phyloP scores from a whole-genome alignment of 805 yeast genomes.

The Candida sithepensis region DNA sequence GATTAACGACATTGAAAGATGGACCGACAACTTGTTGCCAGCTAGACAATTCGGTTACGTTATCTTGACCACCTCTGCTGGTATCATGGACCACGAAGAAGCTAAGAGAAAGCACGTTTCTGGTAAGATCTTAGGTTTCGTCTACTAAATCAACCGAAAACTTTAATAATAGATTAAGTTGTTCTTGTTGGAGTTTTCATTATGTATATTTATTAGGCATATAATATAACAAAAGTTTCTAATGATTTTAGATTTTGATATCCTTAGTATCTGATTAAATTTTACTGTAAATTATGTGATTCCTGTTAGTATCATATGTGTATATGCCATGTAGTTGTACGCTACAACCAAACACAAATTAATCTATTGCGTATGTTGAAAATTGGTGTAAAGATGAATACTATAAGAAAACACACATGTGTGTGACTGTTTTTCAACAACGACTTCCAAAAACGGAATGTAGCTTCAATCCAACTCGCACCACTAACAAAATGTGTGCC shows the following conservation, averaged over 20 bases:
- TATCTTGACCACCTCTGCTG: constrained; percentile 97
- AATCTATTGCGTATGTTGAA: too few species aligned
- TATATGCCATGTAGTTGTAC: too few species aligned
- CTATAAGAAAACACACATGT: too few species aligned
- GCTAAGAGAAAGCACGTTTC: constrained; percentile 99
- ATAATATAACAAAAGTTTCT: constrained; percentile 2
- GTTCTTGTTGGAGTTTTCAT: not conserved
- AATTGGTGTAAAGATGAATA: constrained; percentile 2
- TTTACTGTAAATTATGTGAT: too few species aligned
- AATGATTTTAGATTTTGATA: not conserved
- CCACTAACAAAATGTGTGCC: not conserved
- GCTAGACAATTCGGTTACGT: constrained; percentile 99
- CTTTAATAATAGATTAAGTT: not conserved
- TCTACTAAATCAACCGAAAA: constrained; percentile 53
- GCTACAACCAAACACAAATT: not conserved
- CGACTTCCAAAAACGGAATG: too few species aligned
- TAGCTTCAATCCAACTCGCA: not conserved
- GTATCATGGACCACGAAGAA: constrained; percentile 99
- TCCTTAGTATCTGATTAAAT: too few species aligned
- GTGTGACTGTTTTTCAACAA: not conserved
- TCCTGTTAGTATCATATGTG: too few species aligned
- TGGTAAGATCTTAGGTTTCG: constrained; percentile 98
- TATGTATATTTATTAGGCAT: constrained; percentile 4
- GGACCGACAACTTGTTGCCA: constrained; percentile 98
- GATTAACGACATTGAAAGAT: constrained; percentile 93